phyloP scores from a whole-genome alignment of 2,329 filamentous ascomycete genomes.

The Fusarium sp. region DNA sequence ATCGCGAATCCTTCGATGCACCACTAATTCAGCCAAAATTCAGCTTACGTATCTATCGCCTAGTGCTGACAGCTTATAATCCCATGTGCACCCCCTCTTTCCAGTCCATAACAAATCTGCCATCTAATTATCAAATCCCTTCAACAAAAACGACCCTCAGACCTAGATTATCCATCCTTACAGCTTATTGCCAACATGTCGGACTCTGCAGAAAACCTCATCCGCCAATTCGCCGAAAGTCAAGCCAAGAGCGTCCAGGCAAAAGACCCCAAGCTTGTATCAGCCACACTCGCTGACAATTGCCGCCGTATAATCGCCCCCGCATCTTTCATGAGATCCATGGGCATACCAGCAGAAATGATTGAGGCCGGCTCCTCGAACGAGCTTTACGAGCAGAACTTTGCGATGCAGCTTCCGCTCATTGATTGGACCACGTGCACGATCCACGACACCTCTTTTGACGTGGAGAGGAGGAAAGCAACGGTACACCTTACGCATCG shows the following conservation, averaged over 20 bases:
- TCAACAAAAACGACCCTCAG: no score
- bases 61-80: no score
- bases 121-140: no score
- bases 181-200: no score
- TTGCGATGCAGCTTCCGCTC: not conserved
- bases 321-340: not conserved
- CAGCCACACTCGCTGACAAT: not conserved
- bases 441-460: not conserved
- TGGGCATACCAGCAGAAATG: not conserved
- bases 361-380: not conserved
- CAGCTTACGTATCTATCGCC: no score
- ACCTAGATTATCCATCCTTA: no score
- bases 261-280: constrained; percentile 4
- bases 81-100: no score
- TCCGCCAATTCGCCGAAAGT: not conserved
- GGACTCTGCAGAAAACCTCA: not conserved
- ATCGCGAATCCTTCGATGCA: no score
- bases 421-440: not conserved
- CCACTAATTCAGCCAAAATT: no score
- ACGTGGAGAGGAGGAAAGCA: not conserved
- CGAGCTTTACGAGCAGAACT: not conserved
- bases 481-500: constrained; percentile 10
- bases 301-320: constrained; percentile 1
- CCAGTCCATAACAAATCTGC: no score
- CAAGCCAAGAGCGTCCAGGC: not conserved